Conservation (phyloP, 768 basidiomycete species). For the Auriscalpium vulgare region DNA sequence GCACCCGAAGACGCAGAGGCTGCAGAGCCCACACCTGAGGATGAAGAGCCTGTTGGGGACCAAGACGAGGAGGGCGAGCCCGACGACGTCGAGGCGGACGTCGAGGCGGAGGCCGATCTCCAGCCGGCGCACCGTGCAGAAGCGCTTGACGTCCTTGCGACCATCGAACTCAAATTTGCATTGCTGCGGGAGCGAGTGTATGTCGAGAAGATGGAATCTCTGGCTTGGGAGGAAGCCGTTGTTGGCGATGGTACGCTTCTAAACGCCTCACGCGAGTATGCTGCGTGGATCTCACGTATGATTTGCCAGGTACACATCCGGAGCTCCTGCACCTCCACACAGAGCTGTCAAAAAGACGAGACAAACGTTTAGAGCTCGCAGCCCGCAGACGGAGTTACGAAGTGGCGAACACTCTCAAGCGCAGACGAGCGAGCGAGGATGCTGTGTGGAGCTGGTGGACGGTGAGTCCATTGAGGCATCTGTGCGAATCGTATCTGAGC, state of each 20-base stretch:
- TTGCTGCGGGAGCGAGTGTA: slow-evolving; percentile 80
- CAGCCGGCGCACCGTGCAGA: slow-evolving; percentile 80
- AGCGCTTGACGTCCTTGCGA: slow-evolving; percentile 79
- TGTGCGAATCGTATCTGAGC: not conserved
- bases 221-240: slow-evolving; percentile 82
- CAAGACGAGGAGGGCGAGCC: slow-evolving; percentile 7
- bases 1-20: slow-evolving; percentile 19
- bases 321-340: slow-evolving; percentile 77
- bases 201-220: slow-evolving; percentile 87
- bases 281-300: not conserved
- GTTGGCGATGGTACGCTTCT: slow-evolving; percentile 60
- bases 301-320: slow-evolving; percentile 64
- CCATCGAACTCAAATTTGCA: slow-evolving; percentile 91
- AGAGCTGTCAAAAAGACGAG: slow-evolving; percentile 69
- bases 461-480: not conserved
- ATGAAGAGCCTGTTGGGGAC: slow-evolving; percentile 11
- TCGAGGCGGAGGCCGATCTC: slow-evolving; percentile 56
- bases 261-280: too few relatives aligned
- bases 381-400: slow-evolving; percentile 66
- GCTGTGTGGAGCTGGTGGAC: slow-evolving; percentile 88
- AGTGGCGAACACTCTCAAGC: slow-evolving; percentile 50
- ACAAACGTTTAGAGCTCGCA: slow-evolving; percentile 77
- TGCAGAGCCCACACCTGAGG: slow-evolving; percentile 21
- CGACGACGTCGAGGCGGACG: slow-evolving; percentile 27
- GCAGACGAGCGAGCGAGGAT: slow-evolving; percentile 61